Evolutionary conservation across 805 yeast genomes (phyloP), one percentile per base, ranked within the genome.

Genomic region (Wickerhamomyces rabaulensis): DNA sequence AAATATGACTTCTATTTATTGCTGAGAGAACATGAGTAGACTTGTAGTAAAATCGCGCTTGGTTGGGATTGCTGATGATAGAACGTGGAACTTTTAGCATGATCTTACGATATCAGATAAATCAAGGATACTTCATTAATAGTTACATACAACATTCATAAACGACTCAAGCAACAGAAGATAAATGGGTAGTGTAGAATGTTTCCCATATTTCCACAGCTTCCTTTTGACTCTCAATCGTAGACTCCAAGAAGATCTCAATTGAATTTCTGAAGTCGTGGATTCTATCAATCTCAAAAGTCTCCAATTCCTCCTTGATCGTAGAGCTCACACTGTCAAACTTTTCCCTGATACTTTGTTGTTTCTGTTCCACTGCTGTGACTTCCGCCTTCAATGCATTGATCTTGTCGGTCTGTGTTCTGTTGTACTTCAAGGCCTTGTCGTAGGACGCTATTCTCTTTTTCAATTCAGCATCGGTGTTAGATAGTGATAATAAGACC

Each of bases 141-240:
- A 13, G 31, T 13, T 27, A 27, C 3, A 27, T 27, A 27, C n/a
- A 27, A 4, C 31, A n/a, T 27, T 10, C n/a, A 12, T 15, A n/a
- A 4, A 6, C 2, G 4, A 9, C 36, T 33, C 16, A 33, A 15
- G 20, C 36, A 20, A 16, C 20, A 3, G 36, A 8, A 8, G 17
- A n/a, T 17, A 33, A 16, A 20, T 33, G 36, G n/a, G 65, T 70
- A 43, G 84, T 87, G 60, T 89, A 90, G 61, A 92, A 94, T 0
- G 90, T 81, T 63, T 87, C 94, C 88, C 92, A 87, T n/a, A 84
- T 64, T 60, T 87, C 95, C 49, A 87, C 87, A 27, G 85, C 81
- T 63, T 90, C 97, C 67, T 94, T 94, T 66, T 94, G 99, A 27
- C 90, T 76, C 66, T 94, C 99, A 45, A 91, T 86, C 21, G 94